These are phyloP conservation scores for Chaetomium fimeti DNA, from an alignment of 495 filamentous ascomycete genomes.

Conservation along the genomic window DNA sequence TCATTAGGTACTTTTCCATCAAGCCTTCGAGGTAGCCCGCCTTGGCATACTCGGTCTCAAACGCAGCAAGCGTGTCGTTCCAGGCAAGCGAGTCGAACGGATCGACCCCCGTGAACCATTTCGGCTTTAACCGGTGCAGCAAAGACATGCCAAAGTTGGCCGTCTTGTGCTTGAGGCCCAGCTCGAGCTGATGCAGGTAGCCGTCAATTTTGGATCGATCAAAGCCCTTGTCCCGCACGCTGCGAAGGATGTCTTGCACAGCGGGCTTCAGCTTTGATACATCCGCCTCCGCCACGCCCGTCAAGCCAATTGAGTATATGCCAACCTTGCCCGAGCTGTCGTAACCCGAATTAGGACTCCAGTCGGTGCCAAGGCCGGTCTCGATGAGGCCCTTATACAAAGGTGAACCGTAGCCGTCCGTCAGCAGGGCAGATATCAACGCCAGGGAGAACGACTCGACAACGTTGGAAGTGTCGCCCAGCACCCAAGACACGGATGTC, in stretches of 20 bases:
- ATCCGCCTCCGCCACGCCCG: constrained; percentile 75
- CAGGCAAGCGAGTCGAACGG: constrained; percentile 87
- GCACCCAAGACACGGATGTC: constrained; percentile 88
- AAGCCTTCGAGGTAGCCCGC: constrained; percentile 79
- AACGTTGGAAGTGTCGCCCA: constrained; percentile 76
- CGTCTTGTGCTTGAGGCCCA: constrained; percentile 89
- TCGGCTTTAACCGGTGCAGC: constrained; percentile 79
- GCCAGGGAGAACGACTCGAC: constrained; percentile 83
- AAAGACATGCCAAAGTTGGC: constrained; percentile 89
- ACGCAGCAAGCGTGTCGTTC: constrained; percentile 80
- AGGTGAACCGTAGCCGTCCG: constrained; percentile 93
- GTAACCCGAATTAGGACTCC: constrained; percentile 89
- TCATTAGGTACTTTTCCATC: constrained; percentile 85
- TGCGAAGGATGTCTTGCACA: constrained; percentile 64
- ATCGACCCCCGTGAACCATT: constrained; percentile 93
- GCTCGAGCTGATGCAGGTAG: constrained; percentile 87
- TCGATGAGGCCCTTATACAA: constrained; percentile 90
- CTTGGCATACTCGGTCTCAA: constrained; percentile 68
- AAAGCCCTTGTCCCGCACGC: constrained; percentile 70
- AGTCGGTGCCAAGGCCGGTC: constrained; percentile 84
- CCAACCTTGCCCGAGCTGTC: constrained; percentile 72
- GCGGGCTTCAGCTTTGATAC: constrained; percentile 72
- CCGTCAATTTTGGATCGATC: constrained; percentile 87
- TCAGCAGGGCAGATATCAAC: constrained; percentile 74
- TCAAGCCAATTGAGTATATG: constrained; percentile 87